Evolutionary conservation across 176 grass and related monocot genomes (phyloP), one percentile per base, ranked within the genome.

Genomic region (Hordeum vulgare): DNA sequence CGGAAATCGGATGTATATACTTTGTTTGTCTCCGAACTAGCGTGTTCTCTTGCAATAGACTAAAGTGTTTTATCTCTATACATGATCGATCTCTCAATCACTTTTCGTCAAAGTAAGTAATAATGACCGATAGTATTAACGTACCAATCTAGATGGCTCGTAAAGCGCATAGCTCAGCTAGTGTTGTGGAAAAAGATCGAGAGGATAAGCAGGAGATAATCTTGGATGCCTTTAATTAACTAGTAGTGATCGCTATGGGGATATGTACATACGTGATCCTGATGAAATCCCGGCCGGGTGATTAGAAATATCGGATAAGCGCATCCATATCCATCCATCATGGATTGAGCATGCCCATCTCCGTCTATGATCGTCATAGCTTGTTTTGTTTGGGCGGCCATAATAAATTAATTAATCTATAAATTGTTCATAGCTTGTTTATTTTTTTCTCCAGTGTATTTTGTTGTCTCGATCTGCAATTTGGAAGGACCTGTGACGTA

Each of bases 261-360:
- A 26, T 36, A 34, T 6, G n/a, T 71, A 72, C 65, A 10, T 71
- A 15, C 21, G 29, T 68, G 29, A 68, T 81, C 63, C 11, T 23
- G 77, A 24, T 66, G n/a, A 81, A 69, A 81, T 68, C 49, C 3
- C 9, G 65, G 49, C 1, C 6, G 49, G 66, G 4, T 41, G 66
- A 59, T 81, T 71, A 59, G 34, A 81, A 59, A 71, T 59, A 28
- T 1, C 7, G 9, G 49, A 81, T 81, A 81, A 81, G 9, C 34
- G 11, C 74, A 76, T 58, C 79, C 64, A 62, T 21, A 70, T 39
- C 78, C 42, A 67, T 54, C 39, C 59, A 40, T 18, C 6, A 27
- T 27, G 7, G 40, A 72, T 47, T 41, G 1, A 17, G 25, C n/a
- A 44, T 7, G 69, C 69, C 42, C 39, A 1, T 45, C 28, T 33